Conservation (phyloP, 148 eudicot species). For the Nepenthes gracilis region DNA sequence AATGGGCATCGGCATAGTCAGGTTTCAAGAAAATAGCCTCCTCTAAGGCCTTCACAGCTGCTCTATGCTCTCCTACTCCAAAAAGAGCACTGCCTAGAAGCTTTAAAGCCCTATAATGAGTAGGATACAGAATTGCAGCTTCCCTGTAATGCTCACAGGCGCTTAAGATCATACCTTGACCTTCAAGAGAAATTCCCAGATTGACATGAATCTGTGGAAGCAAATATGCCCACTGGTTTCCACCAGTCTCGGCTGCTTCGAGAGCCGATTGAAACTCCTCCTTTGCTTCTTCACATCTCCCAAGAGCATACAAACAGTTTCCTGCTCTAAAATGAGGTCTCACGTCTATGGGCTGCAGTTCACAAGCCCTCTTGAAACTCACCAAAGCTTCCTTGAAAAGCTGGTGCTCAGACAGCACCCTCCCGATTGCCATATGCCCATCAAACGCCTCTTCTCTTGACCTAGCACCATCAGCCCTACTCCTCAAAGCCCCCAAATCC, state of each 20-base stretch:
- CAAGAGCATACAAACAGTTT: constrained; percentile 70
- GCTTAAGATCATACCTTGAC: constrained; percentile 86
- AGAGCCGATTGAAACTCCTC: constrained; percentile 68
- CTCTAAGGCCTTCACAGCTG: constrained; percentile 91
- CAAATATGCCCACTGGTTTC: constrained; percentile 80
- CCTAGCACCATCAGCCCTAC: constrained; percentile 69
- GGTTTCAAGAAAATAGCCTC: constrained; percentile 82
- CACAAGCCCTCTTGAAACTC: constrained; percentile 81
- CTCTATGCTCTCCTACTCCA: constrained; percentile 95
- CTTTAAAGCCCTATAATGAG: constrained; percentile 91
- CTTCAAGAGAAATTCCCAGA: constrained; percentile 84
- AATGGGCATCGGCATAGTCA: constrained; percentile 94
- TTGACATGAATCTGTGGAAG: constrained; percentile 95
- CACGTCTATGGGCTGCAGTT: constrained; percentile 80
- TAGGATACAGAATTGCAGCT: constrained; percentile 92
- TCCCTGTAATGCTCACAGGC: constrained; percentile 97
- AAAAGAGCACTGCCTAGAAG: constrained; percentile 92
- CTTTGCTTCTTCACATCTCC: constrained; percentile 40
- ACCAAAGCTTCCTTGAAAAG: constrained; percentile 67
- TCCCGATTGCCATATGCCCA: constrained; percentile 94
- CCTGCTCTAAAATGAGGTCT: constrained; percentile 89
- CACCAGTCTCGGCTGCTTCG: constrained; percentile 87
- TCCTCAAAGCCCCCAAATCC: constrained; percentile 67
- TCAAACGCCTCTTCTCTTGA: constrained; percentile 90
- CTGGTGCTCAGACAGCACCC: constrained; percentile 65